Conservation (phyloP, 768 basidiomycete genomes). For the Podaxis sp. region DNA sequence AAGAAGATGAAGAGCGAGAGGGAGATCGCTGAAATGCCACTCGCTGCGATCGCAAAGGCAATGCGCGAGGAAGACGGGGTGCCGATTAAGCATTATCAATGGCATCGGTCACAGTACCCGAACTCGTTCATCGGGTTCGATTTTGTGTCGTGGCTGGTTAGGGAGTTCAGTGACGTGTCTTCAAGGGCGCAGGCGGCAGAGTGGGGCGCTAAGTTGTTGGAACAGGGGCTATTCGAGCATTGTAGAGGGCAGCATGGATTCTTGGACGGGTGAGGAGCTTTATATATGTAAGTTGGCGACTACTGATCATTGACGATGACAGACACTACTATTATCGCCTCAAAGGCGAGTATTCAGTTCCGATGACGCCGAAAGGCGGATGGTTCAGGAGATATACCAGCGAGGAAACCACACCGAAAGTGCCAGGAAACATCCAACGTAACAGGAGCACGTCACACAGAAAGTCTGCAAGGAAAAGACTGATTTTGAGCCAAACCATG, state of each 20-base stretch:
- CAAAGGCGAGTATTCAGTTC: conserved; percentile 71
- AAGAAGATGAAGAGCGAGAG: conserved; percentile 83
- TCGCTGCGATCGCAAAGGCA: conserved; percentile 67
- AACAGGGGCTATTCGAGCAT: conserved; percentile 86
- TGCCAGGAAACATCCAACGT: conserved; percentile 33
- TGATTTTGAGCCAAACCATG: conserved; percentile 86
- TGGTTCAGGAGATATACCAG: conserved; percentile 69
- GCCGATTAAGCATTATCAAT: conserved; percentile 79
- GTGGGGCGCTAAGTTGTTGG: conserved; percentile 72
- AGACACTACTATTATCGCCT: conserved; percentile 91
- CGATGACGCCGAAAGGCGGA: conserved; percentile 58
- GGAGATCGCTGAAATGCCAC: conserved; percentile 65
- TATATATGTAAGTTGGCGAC: not conserved
- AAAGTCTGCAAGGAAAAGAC: conserved; percentile 45
- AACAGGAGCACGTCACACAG: conserved; percentile 25
- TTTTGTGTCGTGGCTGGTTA: conserved; percentile 89
- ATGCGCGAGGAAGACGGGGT: conserved; percentile 87
- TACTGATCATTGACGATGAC: conserved; percentile 9
- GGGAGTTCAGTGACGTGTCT: conserved; percentile 86
- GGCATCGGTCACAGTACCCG: conserved; percentile 72
- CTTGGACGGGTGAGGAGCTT: conserved; percentile 70
- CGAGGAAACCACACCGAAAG: conserved; percentile 34
- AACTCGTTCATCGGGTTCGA: conserved; percentile 89
- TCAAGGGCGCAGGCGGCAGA: conserved; percentile 78
- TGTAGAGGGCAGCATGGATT: conserved; percentile 77